phyloP scores from a whole-genome alignment of 768 basidiomycete species.

The Amanita rimosa region DNA sequence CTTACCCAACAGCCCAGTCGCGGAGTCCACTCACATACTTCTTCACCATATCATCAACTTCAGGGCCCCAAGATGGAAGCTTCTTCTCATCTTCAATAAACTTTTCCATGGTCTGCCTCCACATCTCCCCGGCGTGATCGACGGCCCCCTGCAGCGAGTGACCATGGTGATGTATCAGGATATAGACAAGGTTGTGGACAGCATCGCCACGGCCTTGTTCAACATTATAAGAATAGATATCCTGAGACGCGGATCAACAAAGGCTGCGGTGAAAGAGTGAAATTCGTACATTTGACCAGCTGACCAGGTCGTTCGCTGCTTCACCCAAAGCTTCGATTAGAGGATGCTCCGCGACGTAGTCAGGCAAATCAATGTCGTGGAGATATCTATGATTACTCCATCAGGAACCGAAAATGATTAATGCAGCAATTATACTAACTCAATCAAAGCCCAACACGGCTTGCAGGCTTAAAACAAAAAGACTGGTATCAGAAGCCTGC shows the following conservation, averaged over 20 bases:
- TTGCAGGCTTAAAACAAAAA: conserved; percentile 37
- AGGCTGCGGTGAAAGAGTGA: not conserved
- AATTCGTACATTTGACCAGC: conserved; percentile 67
- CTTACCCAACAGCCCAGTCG: conserved; percentile 60
- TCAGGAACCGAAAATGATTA: conserved; percentile 5
- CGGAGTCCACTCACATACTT: conserved; percentile 53
- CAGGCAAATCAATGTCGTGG: conserved; percentile 58
- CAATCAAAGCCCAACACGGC: conserved; percentile 66
- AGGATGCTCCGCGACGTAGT: conserved; percentile 58
- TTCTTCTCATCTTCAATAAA: conserved; percentile 34
- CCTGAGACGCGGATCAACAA: conserved; percentile 24
- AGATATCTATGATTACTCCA: conserved; percentile 33
- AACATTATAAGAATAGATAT: conserved; percentile 67
- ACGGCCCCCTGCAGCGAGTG: conserved; percentile 50
- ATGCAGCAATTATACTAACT: conserved; percentile 25
- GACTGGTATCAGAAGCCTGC: not conserved
- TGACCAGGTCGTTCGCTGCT: conserved; percentile 65
- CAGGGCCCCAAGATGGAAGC: conserved; percentile 53
- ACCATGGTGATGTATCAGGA: conserved; percentile 52
- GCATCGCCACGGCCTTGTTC: conserved; percentile 59
- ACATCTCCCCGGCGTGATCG: conserved; percentile 53
- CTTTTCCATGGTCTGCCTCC: conserved; percentile 39
- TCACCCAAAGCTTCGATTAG: conserved; percentile 50
- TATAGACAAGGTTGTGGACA: conserved; percentile 60
- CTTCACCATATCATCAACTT: conserved; percentile 45